Conservation (phyloP, 495 filamentous ascomycete genomes). For the Acidiella bohemica region DNA sequence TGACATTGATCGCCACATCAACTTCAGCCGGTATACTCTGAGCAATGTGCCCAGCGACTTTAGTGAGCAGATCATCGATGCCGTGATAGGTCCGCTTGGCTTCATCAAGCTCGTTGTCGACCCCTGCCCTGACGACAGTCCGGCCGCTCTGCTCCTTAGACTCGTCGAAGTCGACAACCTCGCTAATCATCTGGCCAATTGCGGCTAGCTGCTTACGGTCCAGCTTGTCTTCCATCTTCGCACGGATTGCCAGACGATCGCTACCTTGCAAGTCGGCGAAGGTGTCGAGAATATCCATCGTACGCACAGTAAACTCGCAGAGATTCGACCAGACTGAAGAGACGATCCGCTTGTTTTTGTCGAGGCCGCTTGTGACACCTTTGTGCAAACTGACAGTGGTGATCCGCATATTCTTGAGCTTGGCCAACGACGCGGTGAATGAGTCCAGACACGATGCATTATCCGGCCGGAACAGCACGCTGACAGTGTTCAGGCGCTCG, state of each 20-base stretch:
- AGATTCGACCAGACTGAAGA: slow-evolving; percentile 56
- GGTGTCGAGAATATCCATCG: slow-evolving; percentile 53
- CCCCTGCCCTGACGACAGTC: slow-evolving; percentile 56
- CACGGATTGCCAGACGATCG: slow-evolving; percentile 40
- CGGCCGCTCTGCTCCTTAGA: slow-evolving; percentile 60
- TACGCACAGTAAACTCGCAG: slow-evolving; percentile 48
- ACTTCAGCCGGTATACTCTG: slow-evolving; percentile 47
- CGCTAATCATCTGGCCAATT: slow-evolving; percentile 56
- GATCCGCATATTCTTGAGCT: slow-evolving; percentile 66
- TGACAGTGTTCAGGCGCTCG: slow-evolving; percentile 60
- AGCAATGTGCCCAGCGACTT: slow-evolving; percentile 49
- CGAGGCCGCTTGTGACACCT: slow-evolving; percentile 52
- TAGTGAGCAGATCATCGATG: slow-evolving; percentile 55
- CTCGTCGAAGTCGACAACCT: slow-evolving; percentile 69
- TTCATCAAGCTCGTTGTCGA: slow-evolving; percentile 64
- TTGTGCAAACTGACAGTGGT: slow-evolving; percentile 59
- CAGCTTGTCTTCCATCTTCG: slow-evolving; percentile 37
- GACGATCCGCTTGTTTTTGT: slow-evolving; percentile 43
- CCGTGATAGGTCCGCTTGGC: slow-evolving; percentile 68
- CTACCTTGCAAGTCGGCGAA: slow-evolving; percentile 48
- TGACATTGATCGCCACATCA: slow-evolving; percentile 54
- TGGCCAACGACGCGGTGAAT: slow-evolving; percentile 51
- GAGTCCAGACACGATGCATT: slow-evolving; percentile 44
- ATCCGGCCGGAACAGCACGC: slow-evolving; percentile 53
- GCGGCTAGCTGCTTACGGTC: slow-evolving; percentile 38